These are phyloP conservation scores for Microbotryum violaceum DNA, from an alignment of 1,284 basidiomycete genomes.

Conservation along the genomic window DNA sequence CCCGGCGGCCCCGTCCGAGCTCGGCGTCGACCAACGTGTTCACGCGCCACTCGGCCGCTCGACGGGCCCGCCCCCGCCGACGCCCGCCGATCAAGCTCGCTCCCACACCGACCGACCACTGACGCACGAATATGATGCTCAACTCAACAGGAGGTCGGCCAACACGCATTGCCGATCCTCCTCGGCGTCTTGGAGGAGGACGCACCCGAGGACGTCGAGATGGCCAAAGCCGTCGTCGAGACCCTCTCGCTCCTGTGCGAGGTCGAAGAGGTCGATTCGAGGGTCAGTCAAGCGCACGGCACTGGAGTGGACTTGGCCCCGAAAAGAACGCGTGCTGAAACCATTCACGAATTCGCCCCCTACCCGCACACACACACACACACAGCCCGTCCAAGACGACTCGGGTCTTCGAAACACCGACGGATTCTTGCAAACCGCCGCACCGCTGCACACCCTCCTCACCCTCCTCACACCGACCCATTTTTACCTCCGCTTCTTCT, in stretches of 20 bases:
- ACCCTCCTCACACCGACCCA: slow-evolving; percentile 54
- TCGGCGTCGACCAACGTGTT: background rate
- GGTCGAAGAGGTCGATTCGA: slow-evolving; percentile 37
- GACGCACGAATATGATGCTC: too few species aligned
- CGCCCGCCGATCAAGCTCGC: too few species aligned
- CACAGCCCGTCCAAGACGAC: slow-evolving; percentile 50
- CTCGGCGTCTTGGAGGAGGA: slow-evolving; percentile 69
- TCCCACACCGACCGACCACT: too few species aligned
- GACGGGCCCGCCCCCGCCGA: background rate
- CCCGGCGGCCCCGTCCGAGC: too few species aligned
- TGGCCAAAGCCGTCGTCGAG: slow-evolving; percentile 81
- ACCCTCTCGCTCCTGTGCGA: slow-evolving; percentile 73
- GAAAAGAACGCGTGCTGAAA: too few species aligned
- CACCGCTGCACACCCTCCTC: slow-evolving; percentile 67
- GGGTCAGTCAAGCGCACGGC: slow-evolving; percentile 17
- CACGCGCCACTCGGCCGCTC: background rate
- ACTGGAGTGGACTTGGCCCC: background rate
- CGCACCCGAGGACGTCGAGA: slow-evolving; percentile 78
- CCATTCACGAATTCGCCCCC: background rate
- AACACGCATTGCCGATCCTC: slow-evolving; percentile 63
- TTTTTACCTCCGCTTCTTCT: slow-evolving; percentile 82
- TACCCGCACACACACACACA: too few species aligned
- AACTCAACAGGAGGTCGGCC: slow-evolving; percentile 58
- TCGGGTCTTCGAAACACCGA: slow-evolving; percentile 67
- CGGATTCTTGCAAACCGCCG: slow-evolving; percentile 59